Base-by-base conservation (phyloP, 140 eudicot genomes). In the Bidens hawaiensis region DNA sequence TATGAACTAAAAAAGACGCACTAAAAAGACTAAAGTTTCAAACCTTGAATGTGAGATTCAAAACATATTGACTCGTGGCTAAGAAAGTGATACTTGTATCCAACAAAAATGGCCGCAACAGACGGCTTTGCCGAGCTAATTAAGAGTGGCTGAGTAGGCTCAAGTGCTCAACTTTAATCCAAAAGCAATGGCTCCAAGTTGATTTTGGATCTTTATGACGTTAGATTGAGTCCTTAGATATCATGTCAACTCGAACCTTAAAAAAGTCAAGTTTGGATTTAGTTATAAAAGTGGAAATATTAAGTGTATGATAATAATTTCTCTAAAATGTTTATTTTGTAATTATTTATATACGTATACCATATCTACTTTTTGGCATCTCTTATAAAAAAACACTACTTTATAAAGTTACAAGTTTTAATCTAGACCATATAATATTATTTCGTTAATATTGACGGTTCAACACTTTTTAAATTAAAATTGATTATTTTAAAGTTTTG, bases 51-150 rank as follows among this genome's bases (percentile, higher is more conserved):
- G 47, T n/a, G 19, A 3, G 67, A 38, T 23, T 31, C 34, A 57
- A 31, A 61, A 38, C 22, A 40, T 38, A 60, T 21, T 41, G 9
- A 64, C 12, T 48, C 25, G 28, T 42, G 7, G 75, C 68, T 71
- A 50, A 25, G 7, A 59, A 46, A 6, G 45, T 71, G 64, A 2
- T n/a, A 43, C 7, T 16, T 17, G 14, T 49, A 33, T 27, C 60
- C 47, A 54, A 73, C 73, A 40, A 31, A 47, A 31, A 71, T 53
- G 34, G 40, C 65, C 71, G 71, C 30, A 62, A 71, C 65, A 52
- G 40, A 26, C 76, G 76, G 76, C 71, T 71, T 71, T 71, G 33
- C 68, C 56, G 45, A 65, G 6, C 60, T 38, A 63, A 53, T n/a
- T n/a, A n/a, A n/a, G 50, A 21, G 47, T 10, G 33, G 71, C 48